Evolutionary conservation across 2,329 filamentous ascomycete genomes (phyloP), one percentile per base, ranked within the genome.

Genomic region (Blastomyces gilchristii): DNA sequence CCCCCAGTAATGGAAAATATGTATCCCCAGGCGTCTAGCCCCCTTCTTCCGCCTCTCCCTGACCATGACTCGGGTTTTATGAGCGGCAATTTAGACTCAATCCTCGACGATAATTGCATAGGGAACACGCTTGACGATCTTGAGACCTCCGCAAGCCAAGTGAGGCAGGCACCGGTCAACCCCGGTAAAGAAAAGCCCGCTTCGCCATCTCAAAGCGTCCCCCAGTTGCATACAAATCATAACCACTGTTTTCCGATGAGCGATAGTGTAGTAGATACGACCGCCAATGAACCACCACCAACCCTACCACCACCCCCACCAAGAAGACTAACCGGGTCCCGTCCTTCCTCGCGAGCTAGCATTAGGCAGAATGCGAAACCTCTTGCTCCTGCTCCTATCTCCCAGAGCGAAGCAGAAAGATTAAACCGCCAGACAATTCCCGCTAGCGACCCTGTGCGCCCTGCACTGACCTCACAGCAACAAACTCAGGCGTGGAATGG

Each of bases 11-110:
- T 91, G 66, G 83, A 85, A 67, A 82, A 82, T 47, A 79, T 81
- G 39, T 79, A 80, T 34, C 86, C 88, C 4, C 84, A 85, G 37
- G 85, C 87, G 34, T 96, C 92, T 1, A 97, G 93, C 71, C 94
- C 93, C 1, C 82, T 85, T 53, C 80, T 91, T 59, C 85, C 86
- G 61, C 81, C 82, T 5, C 80, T 87, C 66, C 80, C 76, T 71
- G 69, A 77, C 69, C 78, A 78, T 22, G 90, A 96, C 71, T 92
- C 90, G 16, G 90, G 89, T 1, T 95, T 95, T 70, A 89, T 92
- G 83, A 94, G 89, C 71, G 88, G 88, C n/a, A 83, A 85, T 7
- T 73, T 88, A 18, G 83, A 88, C n/a, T 85, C 88, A 34, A 79
- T 86, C 6, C 84, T 90, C 64, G 87, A 87, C 47, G 85, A 89